Base-by-base conservation (phyloP, 2,329 filamentous ascomycete genomes). In the Nannizzia gypsea region DNA sequence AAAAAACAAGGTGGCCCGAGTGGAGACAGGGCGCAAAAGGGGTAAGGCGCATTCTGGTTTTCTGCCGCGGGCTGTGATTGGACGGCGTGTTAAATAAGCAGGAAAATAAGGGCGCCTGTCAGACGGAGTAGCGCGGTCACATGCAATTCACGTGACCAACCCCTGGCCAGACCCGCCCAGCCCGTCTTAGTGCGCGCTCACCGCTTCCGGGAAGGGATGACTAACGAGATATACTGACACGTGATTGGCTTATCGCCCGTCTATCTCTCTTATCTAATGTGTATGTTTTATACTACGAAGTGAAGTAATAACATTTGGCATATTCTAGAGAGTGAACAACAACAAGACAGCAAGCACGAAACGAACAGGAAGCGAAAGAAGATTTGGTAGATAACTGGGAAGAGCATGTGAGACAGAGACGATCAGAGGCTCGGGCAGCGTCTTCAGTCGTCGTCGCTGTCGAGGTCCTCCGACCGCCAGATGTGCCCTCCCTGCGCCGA, bases 241-340 rank as follows among this genome's bases (percentile, higher is more conserved):
- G 13, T 52, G 48, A 52, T 52, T 52, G 48, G 48, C 48, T 55
- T 36, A 55, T 55, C 31, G 50, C n/a, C n/a, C n/a, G 13, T 36
- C 24, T 20, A 17, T 31, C 13, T 28, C n/a, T 38, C 54, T 56
- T 56, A 36, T 40, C 54, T 56, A n/a, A 26, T 56, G 38, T n/a
- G n/a, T 42, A 42, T 17, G n/a, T 42, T n/a, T n/a, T n/a, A n/a
- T n/a, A n/a, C n/a, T n/a, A n/a, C n/a, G n/a, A n/a, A n/a, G n/a
- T n/a, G n/a, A 42, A 42, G 38, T n/a, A n/a, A 42, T 42, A 6
- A 17, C 38, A 42, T 42, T n/a, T 17, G 6, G 38, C 38, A 17
- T n/a, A n/a, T 34, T 34, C n/a, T n/a, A n/a, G n/a, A n/a, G n/a
- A n/a, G 31, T 34, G 38, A 42, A 17, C 13, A 4, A 42, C 38